These are phyloP conservation scores for Xylariomycetidae sp. DNA, from an alignment of 2,329 filamentous ascomycete species.

Conservation along the genomic window DNA sequence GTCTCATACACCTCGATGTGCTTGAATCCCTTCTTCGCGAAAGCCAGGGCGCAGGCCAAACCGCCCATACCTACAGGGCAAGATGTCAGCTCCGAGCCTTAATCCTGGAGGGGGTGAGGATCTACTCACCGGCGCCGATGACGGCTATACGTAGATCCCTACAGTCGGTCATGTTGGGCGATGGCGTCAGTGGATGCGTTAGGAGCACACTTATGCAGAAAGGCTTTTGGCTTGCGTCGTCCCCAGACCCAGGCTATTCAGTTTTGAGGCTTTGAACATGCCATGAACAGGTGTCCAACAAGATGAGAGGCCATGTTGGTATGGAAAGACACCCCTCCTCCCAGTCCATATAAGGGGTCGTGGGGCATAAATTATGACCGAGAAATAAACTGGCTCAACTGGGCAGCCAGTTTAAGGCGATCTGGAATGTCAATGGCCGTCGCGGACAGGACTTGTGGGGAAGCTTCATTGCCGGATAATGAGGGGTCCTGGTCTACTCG, in stretches of 20 bases:
- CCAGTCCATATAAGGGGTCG: background rate
- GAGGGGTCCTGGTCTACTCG: constrained; percentile 18
- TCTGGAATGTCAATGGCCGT: constrained; percentile 3
- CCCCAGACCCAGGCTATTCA: too few relatives aligned
- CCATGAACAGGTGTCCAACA: too few relatives aligned
- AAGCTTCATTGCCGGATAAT: constrained; percentile 20
- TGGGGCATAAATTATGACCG: too few relatives aligned
- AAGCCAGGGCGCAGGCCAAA: constrained; percentile 62
- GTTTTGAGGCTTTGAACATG: too few relatives aligned
- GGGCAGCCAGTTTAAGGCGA: too few relatives aligned
- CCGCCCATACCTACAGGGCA: constrained; percentile 65
- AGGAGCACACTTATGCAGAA: too few relatives aligned
- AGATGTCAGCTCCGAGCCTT: constrained; percentile 2
- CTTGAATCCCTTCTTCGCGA: constrained; percentile 71
- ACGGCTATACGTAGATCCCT: constrained; percentile 36
- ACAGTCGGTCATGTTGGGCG: constrained; percentile 22
- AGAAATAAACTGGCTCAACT: too few relatives aligned
- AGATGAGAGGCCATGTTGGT: background rate
- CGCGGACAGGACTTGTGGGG: constrained; percentile 11
- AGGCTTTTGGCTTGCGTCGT: too few relatives aligned
- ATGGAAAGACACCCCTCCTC: constrained; percentile 2
- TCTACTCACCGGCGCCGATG: constrained; percentile 40
- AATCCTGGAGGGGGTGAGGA: constrained; percentile 4
- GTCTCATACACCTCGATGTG: constrained; percentile 69
- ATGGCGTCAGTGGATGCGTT: too few relatives aligned